Evolutionary conservation across 2,329 filamentous ascomycete genomes (phyloP).

Genomic region (Shiraia sp.): DNA sequence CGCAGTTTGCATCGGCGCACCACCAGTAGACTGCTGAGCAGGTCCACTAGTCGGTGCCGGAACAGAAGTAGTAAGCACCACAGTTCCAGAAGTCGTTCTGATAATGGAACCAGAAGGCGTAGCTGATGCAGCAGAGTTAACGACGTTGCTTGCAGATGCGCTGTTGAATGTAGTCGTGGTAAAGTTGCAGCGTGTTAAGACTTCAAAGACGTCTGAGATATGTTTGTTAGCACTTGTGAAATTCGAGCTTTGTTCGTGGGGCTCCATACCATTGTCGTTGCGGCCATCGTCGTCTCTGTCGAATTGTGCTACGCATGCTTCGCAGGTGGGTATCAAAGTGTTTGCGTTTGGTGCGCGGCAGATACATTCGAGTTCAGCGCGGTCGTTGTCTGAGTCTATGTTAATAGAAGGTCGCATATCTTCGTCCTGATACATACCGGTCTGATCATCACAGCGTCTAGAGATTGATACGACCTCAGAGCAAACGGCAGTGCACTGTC

Average conservation of each 20-base stretch:
- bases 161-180: slow-evolving; percentile 27
- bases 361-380: slow-evolving; percentile 31
- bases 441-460: slow-evolving; percentile 28
- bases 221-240: slow-evolving; percentile 3
- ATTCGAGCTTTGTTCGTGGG: neutral
- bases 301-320: slow-evolving; percentile 34
- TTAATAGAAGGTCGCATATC: neutral
- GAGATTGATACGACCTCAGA: slow-evolving; percentile 25
- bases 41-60: slow-evolving; percentile 1
- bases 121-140: slow-evolving; percentile 5
- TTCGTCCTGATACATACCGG: slow-evolving; percentile 9
- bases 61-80: slow-evolving; percentile 4
- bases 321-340: slow-evolving; percentile 32
- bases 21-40: slow-evolving; percentile 7
- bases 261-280: slow-evolving; percentile 16
- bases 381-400: slow-evolving; percentile 21
- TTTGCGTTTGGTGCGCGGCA: slow-evolving; percentile 30
- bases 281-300: slow-evolving; percentile 19
- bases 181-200: slow-evolving; percentile 36
- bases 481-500: slow-evolving; percentile 34
- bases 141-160: slow-evolving; percentile 13
- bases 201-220: slow-evolving; percentile 29
- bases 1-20: slow-evolving; percentile 17
- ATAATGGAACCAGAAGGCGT: slow-evolving; percentile 10
- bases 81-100: slow-evolving; percentile 11